These are phyloP conservation scores for Mytilinidion resinicola DNA, from an alignment of 495 filamentous ascomycete genomes.

Conservation along the genomic window DNA sequence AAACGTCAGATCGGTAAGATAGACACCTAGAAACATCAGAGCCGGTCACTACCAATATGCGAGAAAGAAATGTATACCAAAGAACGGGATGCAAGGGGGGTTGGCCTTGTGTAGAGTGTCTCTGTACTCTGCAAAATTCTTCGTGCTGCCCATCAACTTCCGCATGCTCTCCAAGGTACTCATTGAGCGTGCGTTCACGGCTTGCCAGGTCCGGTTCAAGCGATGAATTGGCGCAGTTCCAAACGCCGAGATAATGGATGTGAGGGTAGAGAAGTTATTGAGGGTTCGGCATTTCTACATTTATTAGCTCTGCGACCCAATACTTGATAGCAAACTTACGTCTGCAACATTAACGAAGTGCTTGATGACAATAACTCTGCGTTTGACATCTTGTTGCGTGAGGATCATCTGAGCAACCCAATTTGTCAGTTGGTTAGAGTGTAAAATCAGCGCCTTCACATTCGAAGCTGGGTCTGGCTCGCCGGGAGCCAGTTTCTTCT, in stretches of 20 bases:
- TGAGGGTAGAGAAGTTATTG: conserved; percentile 96
- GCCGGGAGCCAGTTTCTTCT: conserved; percentile 77
- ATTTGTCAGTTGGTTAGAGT: conserved; percentile 97
- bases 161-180: conserved; percentile 82
- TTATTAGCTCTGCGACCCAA: neutral
- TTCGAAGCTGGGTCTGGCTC: conserved; percentile 89
- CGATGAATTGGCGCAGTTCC: conserved; percentile 92
- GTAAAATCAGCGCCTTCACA: conserved; percentile 90
- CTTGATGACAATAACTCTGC: conserved; percentile 94
- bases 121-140: conserved; percentile 96
- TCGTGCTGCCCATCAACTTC: conserved; percentile 90
- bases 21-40: conserved; percentile 62
- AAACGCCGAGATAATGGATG: conserved; percentile 95
- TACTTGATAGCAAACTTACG: conserved; percentile 46
- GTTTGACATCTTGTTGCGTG: conserved; percentile 86
- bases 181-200: conserved; percentile 77
- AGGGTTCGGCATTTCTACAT: conserved; percentile 80
- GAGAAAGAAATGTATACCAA: conserved; percentile 54
- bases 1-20: conserved; percentile 95
- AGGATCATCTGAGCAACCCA: conserved; percentile 99
- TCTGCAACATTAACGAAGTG: conserved; percentile 96
- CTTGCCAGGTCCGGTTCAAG: conserved; percentile 87
- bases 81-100: conserved; percentile 96
- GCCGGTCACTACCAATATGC: conserved; percentile 5
- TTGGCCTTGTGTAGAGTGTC: conserved; percentile 88